Base-by-base conservation (phyloP, 2,329 filamentous ascomycete species). In the Arthrobotrys pseudoclavata region DNA sequence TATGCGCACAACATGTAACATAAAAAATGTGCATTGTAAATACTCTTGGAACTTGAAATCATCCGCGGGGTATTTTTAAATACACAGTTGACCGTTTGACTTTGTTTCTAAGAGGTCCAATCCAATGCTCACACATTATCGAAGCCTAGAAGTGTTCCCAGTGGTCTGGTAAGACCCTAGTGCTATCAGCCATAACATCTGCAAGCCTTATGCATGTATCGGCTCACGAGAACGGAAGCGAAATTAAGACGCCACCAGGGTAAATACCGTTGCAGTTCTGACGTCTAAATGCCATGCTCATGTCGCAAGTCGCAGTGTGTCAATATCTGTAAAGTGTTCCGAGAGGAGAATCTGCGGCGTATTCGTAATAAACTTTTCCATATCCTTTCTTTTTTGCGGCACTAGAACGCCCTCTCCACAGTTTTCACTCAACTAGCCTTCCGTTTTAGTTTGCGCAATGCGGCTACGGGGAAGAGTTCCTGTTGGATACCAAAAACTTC, bases 191-290 rank as follows among this genome's bases (percentile, higher is more conserved):
- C 15, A 26, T 26, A 40, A 60, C n/a, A 22, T 29, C 10, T 42
- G 18, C 34, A 60, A 1, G 20, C 34, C 13, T n/a, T 20, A 42
- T 60, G 31, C 55, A 60, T 40, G 34, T 6, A 42, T 42, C 18
- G 31, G 20, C 22, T 40, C 34, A 60, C 29, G n/a, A 57, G 55
- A 24, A 42, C 20, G 34, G 34, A 60, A 60, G 55, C 55, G 55
- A 60, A 42, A 60, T 60, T 60, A 42, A n/a, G 34, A 60, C 34
- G 55, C 34, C 55, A 60, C 55, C 34, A 60, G 55, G 55, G 20
- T 37, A 42, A 12, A 60, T 24, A 4, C 52, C 29, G 34, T 42
- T 60, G 31, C 31, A 60, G 0, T 26, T 60, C 20, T 40, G 20
- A 20, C 10, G 7, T 24, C 18, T n/a, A 26, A 26, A 37, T 42